Evolutionary conservation across 2,329 filamentous ascomycete species (phyloP).

Genomic region (Aspergillus niger): DNA sequence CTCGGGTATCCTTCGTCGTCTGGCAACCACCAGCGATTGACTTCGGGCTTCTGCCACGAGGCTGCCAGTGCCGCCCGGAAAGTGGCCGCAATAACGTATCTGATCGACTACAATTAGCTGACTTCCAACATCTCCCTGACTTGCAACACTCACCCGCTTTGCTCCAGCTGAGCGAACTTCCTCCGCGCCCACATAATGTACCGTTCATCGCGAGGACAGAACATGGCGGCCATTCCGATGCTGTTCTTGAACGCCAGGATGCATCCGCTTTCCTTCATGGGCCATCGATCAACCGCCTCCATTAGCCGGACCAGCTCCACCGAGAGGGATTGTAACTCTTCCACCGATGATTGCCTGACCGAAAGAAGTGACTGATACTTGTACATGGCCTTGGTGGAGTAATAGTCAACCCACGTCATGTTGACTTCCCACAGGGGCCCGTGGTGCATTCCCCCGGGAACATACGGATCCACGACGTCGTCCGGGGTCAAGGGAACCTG

Average conservation of each 20-base stretch:
- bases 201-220: slow-evolving; percentile 72
- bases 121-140: neutral
- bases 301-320: slow-evolving; percentile 75
- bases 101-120: slow-evolving; percentile 40
- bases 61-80: slow-evolving; percentile 75
- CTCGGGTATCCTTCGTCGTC: slow-evolving; percentile 74
- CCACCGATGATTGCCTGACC: slow-evolving; percentile 52
- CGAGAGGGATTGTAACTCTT: slow-evolving; percentile 64
- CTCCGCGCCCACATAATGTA: slow-evolving; percentile 77
- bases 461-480: slow-evolving; percentile 74
- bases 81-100: slow-evolving; percentile 78
- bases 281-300: slow-evolving; percentile 74
- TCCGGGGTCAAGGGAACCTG: slow-evolving; percentile 56
- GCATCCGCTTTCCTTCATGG: slow-evolving; percentile 68
- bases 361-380: slow-evolving; percentile 68
- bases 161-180: slow-evolving; percentile 77
- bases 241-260: slow-evolving; percentile 73
- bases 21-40: slow-evolving; percentile 86
- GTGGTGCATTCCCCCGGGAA: slow-evolving; percentile 69
- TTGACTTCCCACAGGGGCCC: slow-evolving; percentile 74
- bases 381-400: slow-evolving; percentile 78
- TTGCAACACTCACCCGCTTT: slow-evolving; percentile 62
- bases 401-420: slow-evolving; percentile 72
- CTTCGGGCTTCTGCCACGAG: slow-evolving; percentile 70
- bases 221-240: slow-evolving; percentile 74